phyloP scores from a whole-genome alignment of 805 yeast genomes.

The Monosporozyma aquatica region DNA sequence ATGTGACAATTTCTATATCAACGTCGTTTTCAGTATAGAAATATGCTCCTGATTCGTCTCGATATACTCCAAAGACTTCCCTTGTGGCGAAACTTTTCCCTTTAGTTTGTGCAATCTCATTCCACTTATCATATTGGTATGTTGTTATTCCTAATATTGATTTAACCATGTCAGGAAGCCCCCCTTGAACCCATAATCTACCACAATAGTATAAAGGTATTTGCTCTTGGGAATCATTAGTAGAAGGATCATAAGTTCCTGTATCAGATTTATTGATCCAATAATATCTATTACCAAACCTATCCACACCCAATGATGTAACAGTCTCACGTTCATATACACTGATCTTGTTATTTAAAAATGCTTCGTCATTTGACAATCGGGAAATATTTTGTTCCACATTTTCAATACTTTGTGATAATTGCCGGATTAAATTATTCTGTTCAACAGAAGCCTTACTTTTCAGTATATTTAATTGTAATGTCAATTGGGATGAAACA shows the following conservation, averaged over 20 bases:
- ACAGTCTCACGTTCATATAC: constrained; percentile 22
- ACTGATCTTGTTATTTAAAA: constrained; percentile 14
- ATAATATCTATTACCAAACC: constrained; percentile 82
- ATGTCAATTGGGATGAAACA: background rate
- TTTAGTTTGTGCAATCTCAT: constrained; percentile 9
- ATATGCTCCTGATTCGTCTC: constrained; percentile 14
- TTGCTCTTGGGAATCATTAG: background rate
- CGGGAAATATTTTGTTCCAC: background rate
- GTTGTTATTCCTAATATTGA: constrained; percentile 24
- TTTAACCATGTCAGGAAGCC: constrained; percentile 41
- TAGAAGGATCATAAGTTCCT: constrained; percentile 42
- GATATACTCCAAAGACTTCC: constrained; percentile 17
- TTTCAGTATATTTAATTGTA: background rate
- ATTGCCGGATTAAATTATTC: constrained; percentile 1
- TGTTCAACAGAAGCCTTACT: no score
- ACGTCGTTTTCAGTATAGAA: constrained; percentile 13
- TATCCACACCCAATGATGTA: constrained; percentile 66
- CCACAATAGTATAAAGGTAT: constrained; percentile 47
- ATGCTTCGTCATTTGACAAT: constrained; percentile 6
- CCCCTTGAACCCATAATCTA: constrained; percentile 86
- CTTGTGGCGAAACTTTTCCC: constrained; percentile 19
- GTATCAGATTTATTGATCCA: constrained; percentile 59
- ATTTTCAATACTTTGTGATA: background rate
- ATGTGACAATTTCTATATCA: constrained; percentile 14
- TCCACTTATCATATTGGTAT: constrained; percentile 27